These are phyloP conservation scores for Pseudogymnoascus pannorum DNA, from an alignment of 2,329 filamentous ascomycete species.

Conservation along the genomic window DNA sequence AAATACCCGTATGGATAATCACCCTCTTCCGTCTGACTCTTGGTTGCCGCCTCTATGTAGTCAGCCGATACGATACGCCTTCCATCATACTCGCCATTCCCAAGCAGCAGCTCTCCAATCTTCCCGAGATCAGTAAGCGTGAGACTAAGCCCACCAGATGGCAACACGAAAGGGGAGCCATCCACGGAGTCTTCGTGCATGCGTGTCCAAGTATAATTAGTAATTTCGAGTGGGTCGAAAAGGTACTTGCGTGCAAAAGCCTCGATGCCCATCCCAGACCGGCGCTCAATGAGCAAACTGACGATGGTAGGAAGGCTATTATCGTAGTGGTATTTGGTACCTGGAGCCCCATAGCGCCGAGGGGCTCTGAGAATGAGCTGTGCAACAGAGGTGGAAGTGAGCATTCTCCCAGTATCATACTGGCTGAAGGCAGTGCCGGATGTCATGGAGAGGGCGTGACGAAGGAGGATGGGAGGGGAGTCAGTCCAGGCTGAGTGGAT, in stretches of 20 bases:
- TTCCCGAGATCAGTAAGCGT: neutral
- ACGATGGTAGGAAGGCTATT: neutral
- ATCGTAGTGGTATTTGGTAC: neutral
- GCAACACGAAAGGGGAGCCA: neutral
- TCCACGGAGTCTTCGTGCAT: neutral
- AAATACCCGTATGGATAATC: constrained; percentile 2
- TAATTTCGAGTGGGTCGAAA: neutral
- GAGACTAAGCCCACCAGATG: neutral
- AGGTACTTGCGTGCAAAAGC: neutral
- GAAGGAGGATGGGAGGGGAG: neutral
- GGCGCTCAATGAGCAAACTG: neutral
- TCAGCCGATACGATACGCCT: neutral
- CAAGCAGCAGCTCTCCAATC: neutral
- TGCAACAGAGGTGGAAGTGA: neutral
- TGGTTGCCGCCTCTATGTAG: neutral
- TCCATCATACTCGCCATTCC: neutral
- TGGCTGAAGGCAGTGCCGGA: neutral
- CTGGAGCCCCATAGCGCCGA: neutral
- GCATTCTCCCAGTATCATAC: neutral
- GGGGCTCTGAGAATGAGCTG: neutral
- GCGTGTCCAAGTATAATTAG: neutral
- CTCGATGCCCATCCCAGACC: neutral
- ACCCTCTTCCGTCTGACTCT: neutral
- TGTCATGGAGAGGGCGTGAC: neutral
- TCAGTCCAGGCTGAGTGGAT: neutral